Evolutionary conservation across 192 early-diverging fungal species (phyloP).

Genomic region (Coemansia sp.): DNA sequence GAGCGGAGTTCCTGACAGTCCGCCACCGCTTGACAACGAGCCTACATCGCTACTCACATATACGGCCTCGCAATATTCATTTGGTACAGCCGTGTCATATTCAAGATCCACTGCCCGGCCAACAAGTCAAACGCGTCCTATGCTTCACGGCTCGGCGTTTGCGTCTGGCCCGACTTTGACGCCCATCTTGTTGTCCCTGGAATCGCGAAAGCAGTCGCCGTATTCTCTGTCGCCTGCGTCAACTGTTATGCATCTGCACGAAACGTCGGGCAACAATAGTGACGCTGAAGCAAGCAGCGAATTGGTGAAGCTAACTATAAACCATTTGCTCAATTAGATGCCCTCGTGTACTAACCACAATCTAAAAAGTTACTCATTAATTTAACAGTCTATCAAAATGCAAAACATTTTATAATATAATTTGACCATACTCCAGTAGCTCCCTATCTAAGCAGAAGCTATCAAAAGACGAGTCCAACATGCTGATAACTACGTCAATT

Average conservation of each 20-base stretch:
- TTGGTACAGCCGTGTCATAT: slow-evolving; percentile 21
- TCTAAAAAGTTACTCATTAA: neutral
- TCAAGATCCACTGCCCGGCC: slow-evolving; percentile 38
- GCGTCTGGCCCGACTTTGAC: slow-evolving; percentile 11
- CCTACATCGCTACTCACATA: neutral
- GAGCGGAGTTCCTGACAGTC: slow-evolving; percentile 12
- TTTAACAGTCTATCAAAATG: neutral
- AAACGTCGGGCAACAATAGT: neutral
- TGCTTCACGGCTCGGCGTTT: neutral
- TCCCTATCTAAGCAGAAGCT: slow-evolving; percentile 7
- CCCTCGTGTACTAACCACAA: neutral
- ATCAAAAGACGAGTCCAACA: neutral
- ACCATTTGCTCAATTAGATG: slow-evolving; percentile 37
- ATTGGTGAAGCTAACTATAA: slow-evolving; percentile 32
- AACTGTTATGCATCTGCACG: slow-evolving; percentile 10
- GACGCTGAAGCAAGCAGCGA: neutral
- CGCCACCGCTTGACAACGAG: slow-evolving; percentile 13
- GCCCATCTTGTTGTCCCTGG: slow-evolving; percentile 1
- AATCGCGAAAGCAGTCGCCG: slow-evolving; percentile 24
- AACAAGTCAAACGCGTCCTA: neutral
- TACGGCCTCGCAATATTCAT: slow-evolving; percentile 9
- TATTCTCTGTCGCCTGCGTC: slow-evolving; percentile 37
- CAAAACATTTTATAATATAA: neutral
- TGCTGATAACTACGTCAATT: slow-evolving; percentile 19
- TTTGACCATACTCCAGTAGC: slow-evolving; percentile 12